Percentiles rank a stretch among this genome's conserved stretches.
Conservation (phyloP, 495 filamentous ascomycete genomes). For the Sphaerosporella brunnea region DNA sequence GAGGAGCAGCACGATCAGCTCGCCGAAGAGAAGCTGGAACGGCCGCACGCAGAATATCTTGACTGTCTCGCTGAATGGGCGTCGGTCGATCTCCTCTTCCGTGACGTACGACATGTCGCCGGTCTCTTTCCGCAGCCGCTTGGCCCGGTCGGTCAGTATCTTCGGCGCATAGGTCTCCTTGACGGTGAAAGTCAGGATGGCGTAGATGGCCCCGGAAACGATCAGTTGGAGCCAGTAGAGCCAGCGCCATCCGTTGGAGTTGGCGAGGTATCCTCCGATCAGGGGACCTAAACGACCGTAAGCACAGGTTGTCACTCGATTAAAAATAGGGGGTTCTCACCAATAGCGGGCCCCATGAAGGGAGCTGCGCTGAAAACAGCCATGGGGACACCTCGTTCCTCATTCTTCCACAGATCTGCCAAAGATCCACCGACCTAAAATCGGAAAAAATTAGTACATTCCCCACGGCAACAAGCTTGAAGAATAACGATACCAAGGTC, state of each 20-base stretch:
- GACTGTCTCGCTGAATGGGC: constrained; percentile 44
- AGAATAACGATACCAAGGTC: constrained; percentile 37
- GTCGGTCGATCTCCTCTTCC: constrained; percentile 52
- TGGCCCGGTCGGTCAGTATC: constrained; percentile 45
- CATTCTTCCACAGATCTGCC: constrained; percentile 57
- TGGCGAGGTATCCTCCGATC: constrained; percentile 54
- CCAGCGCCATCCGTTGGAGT: constrained; percentile 61
- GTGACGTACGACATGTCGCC: constrained; percentile 48
- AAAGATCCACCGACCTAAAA: constrained; percentile 50
- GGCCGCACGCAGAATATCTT: constrained; percentile 53
- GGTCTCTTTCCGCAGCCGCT: constrained; percentile 49
- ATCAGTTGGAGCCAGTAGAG: constrained; percentile 74
- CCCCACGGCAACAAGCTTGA: background rate
- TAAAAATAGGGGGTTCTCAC: constrained; percentile 22
- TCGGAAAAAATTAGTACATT: background rate
- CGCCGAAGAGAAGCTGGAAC: constrained; percentile 61
- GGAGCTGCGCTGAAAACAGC: constrained; percentile 69
- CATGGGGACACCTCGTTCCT: constrained; percentile 71
- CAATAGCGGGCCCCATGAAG: constrained; percentile 55
- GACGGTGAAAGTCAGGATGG: constrained; percentile 59
- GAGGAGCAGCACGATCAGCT: constrained; percentile 64
- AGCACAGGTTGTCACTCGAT: background rate
- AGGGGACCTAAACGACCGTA: constrained; percentile 39
- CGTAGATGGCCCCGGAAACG: constrained; percentile 43
- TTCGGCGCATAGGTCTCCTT: constrained; percentile 66